Conservation (phyloP, 805 yeast species). For the Starmerella ratchasimensis region DNA sequence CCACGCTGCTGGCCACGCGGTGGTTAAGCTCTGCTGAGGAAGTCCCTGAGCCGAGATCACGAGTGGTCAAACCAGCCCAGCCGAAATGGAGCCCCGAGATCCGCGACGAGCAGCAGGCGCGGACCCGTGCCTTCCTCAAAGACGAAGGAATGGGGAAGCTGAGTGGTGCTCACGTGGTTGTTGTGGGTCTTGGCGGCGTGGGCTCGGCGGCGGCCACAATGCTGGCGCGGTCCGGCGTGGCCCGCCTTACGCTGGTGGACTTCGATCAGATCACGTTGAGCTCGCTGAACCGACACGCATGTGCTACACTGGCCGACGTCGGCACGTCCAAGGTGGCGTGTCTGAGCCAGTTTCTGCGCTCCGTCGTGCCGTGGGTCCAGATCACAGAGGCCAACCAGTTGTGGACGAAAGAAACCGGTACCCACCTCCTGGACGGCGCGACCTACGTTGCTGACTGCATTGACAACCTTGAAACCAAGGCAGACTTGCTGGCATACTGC, state of each 20-base stretch:
- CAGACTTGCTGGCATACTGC: slow-evolving; percentile 70
- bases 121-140: slow-evolving; percentile 85
- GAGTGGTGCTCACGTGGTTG: slow-evolving; percentile 56
- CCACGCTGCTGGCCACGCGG: background rate
- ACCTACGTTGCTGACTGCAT: slow-evolving; percentile 85
- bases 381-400: slow-evolving; percentile 65
- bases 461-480: slow-evolving; percentile 94
- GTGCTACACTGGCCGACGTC: slow-evolving; percentile 81
- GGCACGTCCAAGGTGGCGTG: slow-evolving; percentile 84
- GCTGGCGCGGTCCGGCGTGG: slow-evolving; percentile 82
- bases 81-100: slow-evolving; percentile 34
- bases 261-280: slow-evolving; percentile 93
- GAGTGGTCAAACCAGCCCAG: no score
- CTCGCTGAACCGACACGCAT: slow-evolving; percentile 85
- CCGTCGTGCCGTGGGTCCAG: slow-evolving; percentile 88
- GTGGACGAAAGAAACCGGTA: slow-evolving; percentile 50
- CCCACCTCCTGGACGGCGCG: slow-evolving; percentile 51
- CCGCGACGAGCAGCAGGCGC: slow-evolving; percentile 79
- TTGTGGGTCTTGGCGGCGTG: slow-evolving; percentile 95
- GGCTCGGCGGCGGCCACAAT: slow-evolving; percentile 94
- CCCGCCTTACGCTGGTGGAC: slow-evolving; percentile 66
- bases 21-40: background rate
- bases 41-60: background rate
- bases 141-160: slow-evolving; percentile 68
- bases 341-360: slow-evolving; percentile 47